Base-by-base conservation (phyloP, 179 eudicot species). In the Carnegiea gigantea region DNA sequence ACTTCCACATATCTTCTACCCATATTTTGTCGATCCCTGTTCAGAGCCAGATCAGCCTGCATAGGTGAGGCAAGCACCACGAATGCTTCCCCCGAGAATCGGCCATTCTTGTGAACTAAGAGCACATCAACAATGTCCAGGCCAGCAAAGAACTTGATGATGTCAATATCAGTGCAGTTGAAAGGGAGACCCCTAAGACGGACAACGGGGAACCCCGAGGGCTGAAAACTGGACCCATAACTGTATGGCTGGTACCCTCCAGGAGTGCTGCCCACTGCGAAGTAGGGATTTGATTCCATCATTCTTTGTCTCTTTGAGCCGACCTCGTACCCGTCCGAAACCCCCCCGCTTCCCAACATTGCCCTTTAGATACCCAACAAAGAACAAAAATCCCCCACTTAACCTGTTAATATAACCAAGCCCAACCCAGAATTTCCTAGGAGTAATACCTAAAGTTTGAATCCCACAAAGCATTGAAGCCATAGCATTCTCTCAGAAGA, bases 301-400 rank as follows among this genome's bases (percentile, higher is more conserved):
- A 94, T 88, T 91, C 98, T 90, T 90, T 91, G 94, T 90, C 98
- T 90, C 97, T 94, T 94, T 93, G 98, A 92, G 92, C 98, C 95
- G 88, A 93, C 91, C 95, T 90, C 95, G 93, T 91, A 91, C 95
- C 97, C 95, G 91, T 91, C 93, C 87, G 94, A 91, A 81, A 89
- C 90, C 97, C 98, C 98, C 98, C 98, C 44, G 93, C 97, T 85
- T 90, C 98, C 95, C 90, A 86, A 92, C 93, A 90, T 89, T 87
- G 94, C 92, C 97, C 97, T 94, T 91, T 90, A 49, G 84, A 88
- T 86, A 91, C 95, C 93, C 92, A 88, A 87, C 86, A 82, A 82
- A 87, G 81, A 84, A 88, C 86, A 89, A 88, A 92, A 88, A 40
- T 83, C 88, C 97, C 97, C 95, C 91, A 90, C 92, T 92, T 88